Conservation (phyloP, 805 yeast genomes). For the Candida peoriensis region DNA sequence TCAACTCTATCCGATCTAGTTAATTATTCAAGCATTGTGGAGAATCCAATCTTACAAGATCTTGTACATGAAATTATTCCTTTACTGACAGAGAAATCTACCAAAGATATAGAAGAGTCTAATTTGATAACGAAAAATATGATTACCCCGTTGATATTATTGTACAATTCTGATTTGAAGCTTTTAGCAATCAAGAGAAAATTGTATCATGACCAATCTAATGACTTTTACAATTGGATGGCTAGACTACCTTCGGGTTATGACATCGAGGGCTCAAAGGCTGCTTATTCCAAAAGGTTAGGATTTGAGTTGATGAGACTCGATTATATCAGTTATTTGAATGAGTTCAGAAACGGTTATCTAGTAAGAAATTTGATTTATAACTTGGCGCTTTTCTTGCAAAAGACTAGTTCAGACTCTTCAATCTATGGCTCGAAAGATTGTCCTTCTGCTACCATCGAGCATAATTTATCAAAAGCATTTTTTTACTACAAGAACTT, state of each 20-base stretch:
- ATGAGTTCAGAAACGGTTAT: slow-evolving; percentile 22
- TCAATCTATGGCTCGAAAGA: no score
- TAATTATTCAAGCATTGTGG: slow-evolving; percentile 5
- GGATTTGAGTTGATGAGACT: slow-evolving; percentile 39
- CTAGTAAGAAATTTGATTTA: slow-evolving; percentile 13
- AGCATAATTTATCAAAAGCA: no score
- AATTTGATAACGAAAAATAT: slow-evolving; percentile 11
- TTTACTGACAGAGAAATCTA: slow-evolving; percentile 15
- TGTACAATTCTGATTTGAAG: slow-evolving; percentile 19
- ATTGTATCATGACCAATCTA: slow-evolving; percentile 9
- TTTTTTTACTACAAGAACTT: slow-evolving; percentile 10
- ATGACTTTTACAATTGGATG: slow-evolving; percentile 6
- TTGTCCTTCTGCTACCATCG: no score
- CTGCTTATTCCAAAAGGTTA: slow-evolving; percentile 33
- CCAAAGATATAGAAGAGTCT: slow-evolving; percentile 17
- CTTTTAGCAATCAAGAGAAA: slow-evolving; percentile 9
- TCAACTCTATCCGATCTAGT: slow-evolving; percentile 14
- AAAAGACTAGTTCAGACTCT: slow-evolving; percentile 4
- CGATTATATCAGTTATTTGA: slow-evolving; percentile 40
- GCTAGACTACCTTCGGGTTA: no score
- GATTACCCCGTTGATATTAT: slow-evolving; percentile 12
- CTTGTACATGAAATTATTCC: slow-evolving; percentile 13
- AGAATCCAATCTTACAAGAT: slow-evolving; percentile 9
- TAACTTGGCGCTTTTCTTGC: slow-evolving; percentile 9
- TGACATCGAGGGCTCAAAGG: no score